These are phyloP conservation scores for Tripterygium wilfordii DNA, from an alignment of 177 flowering plant species.

Conservation along the genomic window DNA sequence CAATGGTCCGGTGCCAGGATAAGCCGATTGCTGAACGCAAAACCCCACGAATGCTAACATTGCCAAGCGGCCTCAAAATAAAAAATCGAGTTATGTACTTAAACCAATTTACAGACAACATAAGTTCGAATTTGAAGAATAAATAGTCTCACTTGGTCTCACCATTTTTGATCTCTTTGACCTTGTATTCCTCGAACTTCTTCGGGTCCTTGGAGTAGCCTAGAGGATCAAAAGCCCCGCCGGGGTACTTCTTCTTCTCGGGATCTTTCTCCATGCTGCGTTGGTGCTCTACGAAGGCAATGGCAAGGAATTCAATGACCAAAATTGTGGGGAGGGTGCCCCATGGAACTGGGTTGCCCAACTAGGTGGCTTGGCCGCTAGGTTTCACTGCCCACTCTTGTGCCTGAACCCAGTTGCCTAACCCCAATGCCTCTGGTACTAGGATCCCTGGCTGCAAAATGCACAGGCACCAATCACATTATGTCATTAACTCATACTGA, in stretches of 20 bases:
- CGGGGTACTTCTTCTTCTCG: slow-evolving; percentile 97
- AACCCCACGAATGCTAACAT: slow-evolving; percentile 93
- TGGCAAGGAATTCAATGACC: slow-evolving; percentile 78
- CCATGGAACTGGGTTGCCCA: slow-evolving; percentile 98
- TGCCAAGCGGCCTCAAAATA: slow-evolving; percentile 72
- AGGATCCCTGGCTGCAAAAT: slow-evolving; percentile 86
- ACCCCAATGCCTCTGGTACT: slow-evolving; percentile 93
- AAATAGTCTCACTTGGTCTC: too few species aligned
- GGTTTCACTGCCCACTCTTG: slow-evolving; percentile 97
- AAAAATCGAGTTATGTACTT: too few species aligned
- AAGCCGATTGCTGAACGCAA: slow-evolving; percentile 90
- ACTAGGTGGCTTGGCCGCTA: slow-evolving; percentile 93
- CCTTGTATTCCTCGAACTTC: slow-evolving; percentile 76
- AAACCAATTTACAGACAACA: too few species aligned
- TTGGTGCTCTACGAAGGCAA: slow-evolving; percentile 93
- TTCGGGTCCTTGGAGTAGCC: slow-evolving; percentile 96
- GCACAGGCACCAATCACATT: neutral
- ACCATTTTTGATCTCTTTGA: slow-evolving; percentile 97
- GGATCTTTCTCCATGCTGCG: slow-evolving; percentile 95
- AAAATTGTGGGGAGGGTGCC: slow-evolving; percentile 92
- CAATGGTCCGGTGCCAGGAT: slow-evolving; percentile 96
- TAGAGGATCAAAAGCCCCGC: slow-evolving; percentile 93
- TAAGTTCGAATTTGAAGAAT: too few species aligned
- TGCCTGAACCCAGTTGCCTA: slow-evolving; percentile 98
- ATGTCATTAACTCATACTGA: too few species aligned